A percentile compares a stretch with the other conserved stretches of the same genome.
Evolutionary conservation across 495 filamentous ascomycete species (phyloP).

Genomic region (Penicillium nucicola): DNA sequence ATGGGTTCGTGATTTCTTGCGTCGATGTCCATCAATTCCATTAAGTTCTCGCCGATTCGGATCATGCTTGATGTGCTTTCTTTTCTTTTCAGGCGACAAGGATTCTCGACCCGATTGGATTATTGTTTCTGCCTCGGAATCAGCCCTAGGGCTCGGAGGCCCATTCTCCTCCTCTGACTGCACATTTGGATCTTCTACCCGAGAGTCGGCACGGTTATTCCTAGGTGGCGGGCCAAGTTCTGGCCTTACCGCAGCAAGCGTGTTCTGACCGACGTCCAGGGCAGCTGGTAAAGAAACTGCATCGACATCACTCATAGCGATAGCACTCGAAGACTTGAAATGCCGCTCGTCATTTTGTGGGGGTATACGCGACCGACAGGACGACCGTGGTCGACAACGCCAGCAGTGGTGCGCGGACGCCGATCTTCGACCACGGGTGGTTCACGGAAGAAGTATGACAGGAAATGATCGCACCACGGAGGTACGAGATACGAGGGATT

Average conservation of each 20-base stretch:
- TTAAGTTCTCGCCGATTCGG: slow-evolving; percentile 28
- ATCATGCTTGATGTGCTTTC: slow-evolving; percentile 68
- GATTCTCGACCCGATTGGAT: slow-evolving; percentile 72
- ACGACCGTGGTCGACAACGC: slow-evolving; percentile 34
- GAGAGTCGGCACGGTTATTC: slow-evolving; percentile 17
- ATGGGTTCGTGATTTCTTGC: slow-evolving; percentile 34
- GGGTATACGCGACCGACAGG: slow-evolving; percentile 34
- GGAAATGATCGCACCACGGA: slow-evolving; percentile 8
- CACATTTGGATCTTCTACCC: slow-evolving; percentile 18
- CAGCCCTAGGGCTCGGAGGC: slow-evolving; percentile 44
- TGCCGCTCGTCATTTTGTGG: slow-evolving; percentile 51
- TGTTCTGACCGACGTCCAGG: slow-evolving; percentile 38
- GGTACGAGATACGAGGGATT: not conserved
- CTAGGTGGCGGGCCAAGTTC: slow-evolving; percentile 28
- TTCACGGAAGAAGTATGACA: slow-evolving; percentile 7
- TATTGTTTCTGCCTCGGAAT: slow-evolving; percentile 81
- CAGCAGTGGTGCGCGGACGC: slow-evolving; percentile 39
- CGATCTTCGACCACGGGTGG: slow-evolving; percentile 28
- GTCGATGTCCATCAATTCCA: slow-evolving; percentile 51
- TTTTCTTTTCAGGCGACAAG: slow-evolving; percentile 62
- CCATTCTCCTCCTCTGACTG: slow-evolving; percentile 30
- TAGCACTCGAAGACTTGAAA: slow-evolving; percentile 41
- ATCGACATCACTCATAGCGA: slow-evolving; percentile 53
- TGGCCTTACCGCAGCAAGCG: slow-evolving; percentile 34
- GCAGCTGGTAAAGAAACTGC: slow-evolving; percentile 43